Evolutionary conservation across 2,329 filamentous ascomycete species (phyloP).

Genomic region (Aspergillus ustus): DNA sequence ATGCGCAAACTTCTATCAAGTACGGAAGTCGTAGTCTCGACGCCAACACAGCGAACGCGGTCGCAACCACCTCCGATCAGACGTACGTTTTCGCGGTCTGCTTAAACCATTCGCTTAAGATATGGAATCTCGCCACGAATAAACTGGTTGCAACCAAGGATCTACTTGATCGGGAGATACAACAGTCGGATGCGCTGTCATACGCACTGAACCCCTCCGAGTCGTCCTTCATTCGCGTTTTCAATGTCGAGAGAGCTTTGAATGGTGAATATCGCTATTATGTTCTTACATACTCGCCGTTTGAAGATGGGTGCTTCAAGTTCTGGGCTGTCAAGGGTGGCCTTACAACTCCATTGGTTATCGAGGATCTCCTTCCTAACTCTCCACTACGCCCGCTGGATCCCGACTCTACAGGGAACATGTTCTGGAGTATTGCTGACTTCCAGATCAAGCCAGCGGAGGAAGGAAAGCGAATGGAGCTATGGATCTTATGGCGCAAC

Average conservation of each 20-base stretch:
- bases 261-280: conserved; percentile 58
- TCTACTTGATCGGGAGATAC: conserved; percentile 69
- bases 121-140: conserved; percentile 87
- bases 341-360: conserved; percentile 60
- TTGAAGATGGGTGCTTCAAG: conserved; percentile 88
- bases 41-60: conserved; percentile 48
- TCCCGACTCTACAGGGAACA: conserved; percentile 66
- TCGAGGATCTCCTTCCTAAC: conserved; percentile 73
- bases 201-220: conserved; percentile 81
- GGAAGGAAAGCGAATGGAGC: conserved; percentile 59
- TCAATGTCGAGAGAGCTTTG: conserved; percentile 59
- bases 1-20: conserved; percentile 47
- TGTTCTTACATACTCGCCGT: conserved; percentile 84
- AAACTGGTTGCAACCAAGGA: conserved; percentile 78
- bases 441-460: conserved; percentile 65
- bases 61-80: conserved; percentile 51
- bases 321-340: conserved; percentile 79
- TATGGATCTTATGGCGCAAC: conserved; percentile 86
- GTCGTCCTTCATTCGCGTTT: conserved; percentile 73
- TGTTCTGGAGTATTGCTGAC: conserved; percentile 79
- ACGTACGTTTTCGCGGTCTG: conserved; percentile 75
- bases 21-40: conserved; percentile 49
- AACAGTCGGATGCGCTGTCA: conserved; percentile 71
- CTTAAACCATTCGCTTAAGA: conserved; percentile 83
- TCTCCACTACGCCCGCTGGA: conserved; percentile 67